Evolutionary conservation across 73 alveolate species (phyloP).

Genomic region (Symbiodinium natans): DNA sequence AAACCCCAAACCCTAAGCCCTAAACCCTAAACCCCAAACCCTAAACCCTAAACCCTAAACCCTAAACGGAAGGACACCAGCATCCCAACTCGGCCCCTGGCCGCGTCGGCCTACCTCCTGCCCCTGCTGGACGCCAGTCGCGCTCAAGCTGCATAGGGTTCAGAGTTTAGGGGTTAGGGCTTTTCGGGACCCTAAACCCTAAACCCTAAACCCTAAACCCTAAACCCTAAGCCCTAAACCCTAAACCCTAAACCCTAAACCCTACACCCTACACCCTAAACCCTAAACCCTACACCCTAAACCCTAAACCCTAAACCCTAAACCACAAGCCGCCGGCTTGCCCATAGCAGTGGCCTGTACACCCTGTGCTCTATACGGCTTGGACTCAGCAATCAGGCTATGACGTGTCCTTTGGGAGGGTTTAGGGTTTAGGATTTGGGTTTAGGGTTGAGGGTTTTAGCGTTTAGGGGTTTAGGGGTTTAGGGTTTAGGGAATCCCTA

Average conservation of each 20-base stretch:
- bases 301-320: too few relatives aligned
- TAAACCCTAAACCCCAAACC: not conserved
- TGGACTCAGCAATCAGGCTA: too few relatives aligned
- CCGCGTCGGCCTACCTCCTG: conserved; percentile 55
- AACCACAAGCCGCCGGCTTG: too few relatives aligned
- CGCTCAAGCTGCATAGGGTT: not conserved
- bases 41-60: not conserved
- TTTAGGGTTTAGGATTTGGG: too few relatives aligned
- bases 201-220: not conserved
- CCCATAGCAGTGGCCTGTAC: too few relatives aligned
- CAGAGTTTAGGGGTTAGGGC: not conserved
- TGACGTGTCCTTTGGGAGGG: too few relatives aligned
- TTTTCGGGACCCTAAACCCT: not conserved
- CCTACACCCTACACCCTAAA: not conserved
- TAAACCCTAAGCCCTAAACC: not conserved
- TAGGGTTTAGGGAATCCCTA: too few relatives aligned
- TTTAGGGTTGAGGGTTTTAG: too few relatives aligned
- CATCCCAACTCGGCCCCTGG: conserved; percentile 38
- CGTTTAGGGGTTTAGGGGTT: too few relatives aligned
- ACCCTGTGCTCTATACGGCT: too few relatives aligned
- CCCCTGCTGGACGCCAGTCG: conserved; percentile 49
- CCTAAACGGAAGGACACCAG: conserved; percentile 41
- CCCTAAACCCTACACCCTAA: not conserved
- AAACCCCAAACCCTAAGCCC: too few relatives aligned
- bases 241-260: not conserved